Conservation (phyloP, 805 yeast species). For the Yamadazyma tumulicola region DNA sequence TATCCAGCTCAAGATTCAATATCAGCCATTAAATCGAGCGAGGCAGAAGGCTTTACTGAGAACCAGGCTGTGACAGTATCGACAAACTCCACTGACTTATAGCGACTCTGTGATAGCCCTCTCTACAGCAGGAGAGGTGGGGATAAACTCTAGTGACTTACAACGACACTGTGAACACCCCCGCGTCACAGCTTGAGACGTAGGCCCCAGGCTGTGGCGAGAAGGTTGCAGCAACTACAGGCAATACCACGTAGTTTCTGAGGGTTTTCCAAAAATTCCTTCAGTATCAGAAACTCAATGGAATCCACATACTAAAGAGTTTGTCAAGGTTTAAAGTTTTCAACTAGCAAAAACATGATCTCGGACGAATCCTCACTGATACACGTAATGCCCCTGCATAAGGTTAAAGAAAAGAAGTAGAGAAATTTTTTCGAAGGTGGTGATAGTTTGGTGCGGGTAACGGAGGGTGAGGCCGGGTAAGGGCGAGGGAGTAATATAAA, state of each 20-base stretch:
- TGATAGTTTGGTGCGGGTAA: constrained; percentile 8
- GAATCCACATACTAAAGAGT: constrained; percentile 45
- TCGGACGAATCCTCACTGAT: constrained; percentile 99
- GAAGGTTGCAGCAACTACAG: neutral
- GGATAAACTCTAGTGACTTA: too few relatives aligned
- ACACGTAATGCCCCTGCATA: constrained; percentile 99
- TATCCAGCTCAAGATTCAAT: constrained; percentile 47
- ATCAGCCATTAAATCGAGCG: constrained; percentile 39
- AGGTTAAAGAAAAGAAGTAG: constrained; percentile 55
- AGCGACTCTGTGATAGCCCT: too few relatives aligned
- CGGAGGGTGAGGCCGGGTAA: too few relatives aligned
- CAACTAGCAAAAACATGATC: constrained; percentile 99
- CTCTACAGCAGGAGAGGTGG: too few relatives aligned
- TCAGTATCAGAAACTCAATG: constrained; percentile 50
- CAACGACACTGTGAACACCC: too few relatives aligned
- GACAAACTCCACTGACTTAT: too few relatives aligned
- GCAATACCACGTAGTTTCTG: neutral
- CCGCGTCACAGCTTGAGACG: too few relatives aligned
- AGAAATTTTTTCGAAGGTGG: constrained; percentile 1
- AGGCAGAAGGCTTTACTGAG: constrained; percentile 40
- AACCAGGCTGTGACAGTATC: neutral
- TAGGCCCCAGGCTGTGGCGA: too few relatives aligned
- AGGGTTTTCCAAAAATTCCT: constrained; percentile 73
- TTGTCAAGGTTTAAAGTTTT: constrained; percentile 97
- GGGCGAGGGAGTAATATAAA: too few relatives aligned